phyloP scores from a whole-genome alignment of 2,329 filamentous ascomycete species.

The Arachnopeziza araneosa region DNA sequence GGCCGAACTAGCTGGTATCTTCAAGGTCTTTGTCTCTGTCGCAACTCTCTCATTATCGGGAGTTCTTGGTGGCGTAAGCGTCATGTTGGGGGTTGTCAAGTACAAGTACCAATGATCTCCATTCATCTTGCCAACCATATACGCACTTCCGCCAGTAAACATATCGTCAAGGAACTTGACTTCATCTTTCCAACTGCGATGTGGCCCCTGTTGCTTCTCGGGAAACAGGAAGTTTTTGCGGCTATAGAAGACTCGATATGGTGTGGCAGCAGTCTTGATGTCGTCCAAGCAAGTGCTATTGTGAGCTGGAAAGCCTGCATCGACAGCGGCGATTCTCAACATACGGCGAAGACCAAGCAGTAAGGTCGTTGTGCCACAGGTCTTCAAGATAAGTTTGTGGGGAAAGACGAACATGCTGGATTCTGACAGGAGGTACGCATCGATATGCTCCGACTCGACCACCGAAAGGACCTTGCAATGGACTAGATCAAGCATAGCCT shows the following conservation, averaged over 20 bases:
- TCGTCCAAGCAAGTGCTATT: conserved; percentile 61
- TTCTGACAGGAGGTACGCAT: conserved; percentile 94
- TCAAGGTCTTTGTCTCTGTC: conserved; percentile 30
- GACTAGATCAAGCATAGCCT: conserved; percentile 94
- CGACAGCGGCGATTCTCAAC: conserved; percentile 80
- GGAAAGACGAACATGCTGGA: conserved; percentile 99
- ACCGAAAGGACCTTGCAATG: conserved; percentile 98
- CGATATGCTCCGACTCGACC: conserved; percentile 86
- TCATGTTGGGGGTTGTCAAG: conserved; percentile 78
- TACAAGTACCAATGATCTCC: conserved; percentile 99
- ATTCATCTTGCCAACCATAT: conserved; percentile 99
- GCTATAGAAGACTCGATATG: conserved; percentile 96
- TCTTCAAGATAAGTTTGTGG: conserved; percentile 99
- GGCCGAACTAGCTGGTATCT: conserved; percentile 32
- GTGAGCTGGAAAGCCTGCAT: conserved; percentile 84
- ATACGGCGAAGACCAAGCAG: conserved; percentile 85
- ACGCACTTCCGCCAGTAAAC: conserved; percentile 88
- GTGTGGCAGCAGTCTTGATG: conserved; percentile 71
- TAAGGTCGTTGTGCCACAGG: conserved; percentile 92
- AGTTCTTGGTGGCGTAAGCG: conserved; percentile 76
- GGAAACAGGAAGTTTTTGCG: conserved; percentile 98
- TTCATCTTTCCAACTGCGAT: conserved; percentile 96
- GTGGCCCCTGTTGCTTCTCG: conserved; percentile 86
- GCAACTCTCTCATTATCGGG: conserved; percentile 49
- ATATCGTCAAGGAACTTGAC: conserved; percentile 88